Evolutionary conservation across 2,329 filamentous ascomycete genomes (phyloP).

Genomic region (Pseudocercospora vitis): DNA sequence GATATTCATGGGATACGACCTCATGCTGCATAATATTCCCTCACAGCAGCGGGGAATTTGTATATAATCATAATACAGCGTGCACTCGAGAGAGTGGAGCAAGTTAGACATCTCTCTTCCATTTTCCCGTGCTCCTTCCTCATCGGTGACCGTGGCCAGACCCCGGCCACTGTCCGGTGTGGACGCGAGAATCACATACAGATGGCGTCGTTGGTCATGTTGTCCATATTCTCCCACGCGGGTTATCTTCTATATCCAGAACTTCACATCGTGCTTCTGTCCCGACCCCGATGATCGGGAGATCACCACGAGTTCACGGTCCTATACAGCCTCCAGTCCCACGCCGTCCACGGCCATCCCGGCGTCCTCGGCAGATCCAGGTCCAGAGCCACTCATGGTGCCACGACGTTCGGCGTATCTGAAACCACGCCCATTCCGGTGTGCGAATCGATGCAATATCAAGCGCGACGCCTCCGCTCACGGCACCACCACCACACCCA

Average conservation of each 20-base stretch:
- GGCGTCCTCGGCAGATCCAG: background rate
- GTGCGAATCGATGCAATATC: background rate
- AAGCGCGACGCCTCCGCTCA: conserved; percentile 28
- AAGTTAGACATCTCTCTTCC: background rate
- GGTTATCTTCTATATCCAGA: conserved; percentile 13
- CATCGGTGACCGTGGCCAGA: background rate
- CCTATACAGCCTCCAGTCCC: no score
- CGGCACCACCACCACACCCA: conserved; percentile 52
- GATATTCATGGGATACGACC: conserved; percentile 20
- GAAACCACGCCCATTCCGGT: background rate
- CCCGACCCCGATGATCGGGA: background rate
- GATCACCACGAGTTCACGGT: no score
- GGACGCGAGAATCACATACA: background rate
- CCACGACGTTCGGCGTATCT: background rate
- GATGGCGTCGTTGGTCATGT: background rate
- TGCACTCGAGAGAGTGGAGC: conserved; percentile 10
- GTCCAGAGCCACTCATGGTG: background rate
- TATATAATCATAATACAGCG: conserved; percentile 28
- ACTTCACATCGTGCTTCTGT: conserved; percentile 3
- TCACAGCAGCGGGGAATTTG: conserved; percentile 20
- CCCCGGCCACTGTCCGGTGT: background rate
- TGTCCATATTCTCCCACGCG: background rate
- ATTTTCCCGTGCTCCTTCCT: background rate
- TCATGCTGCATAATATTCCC: conserved; percentile 22
- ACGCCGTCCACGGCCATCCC: no score